Base-by-base conservation (phyloP, 768 basidiomycete genomes). In the Amylocystis lapponica region DNA sequence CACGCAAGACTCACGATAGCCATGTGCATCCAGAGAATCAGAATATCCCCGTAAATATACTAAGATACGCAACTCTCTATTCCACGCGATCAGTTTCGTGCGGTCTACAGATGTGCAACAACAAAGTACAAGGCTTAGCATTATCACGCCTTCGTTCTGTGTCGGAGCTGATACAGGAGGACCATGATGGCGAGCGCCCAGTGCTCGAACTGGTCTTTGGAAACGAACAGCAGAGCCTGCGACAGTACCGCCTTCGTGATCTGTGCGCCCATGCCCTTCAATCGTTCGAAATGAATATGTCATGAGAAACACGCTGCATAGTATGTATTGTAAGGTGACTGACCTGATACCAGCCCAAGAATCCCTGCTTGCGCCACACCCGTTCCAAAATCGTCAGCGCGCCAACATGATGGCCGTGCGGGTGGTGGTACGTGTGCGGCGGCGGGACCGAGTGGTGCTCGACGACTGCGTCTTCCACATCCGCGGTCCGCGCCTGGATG, bases 331-430 rank as follows among this genome's bases (percentile, higher is more conserved):
- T 30, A 14, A 21, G 29, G 12, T 27, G 23, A 65, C 79, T 36
- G 32, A 89, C 91, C 81, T 91, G 89, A 63, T 99, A 99, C 91
- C 91, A 95, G 21, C 96, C 96, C n/a, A 69, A 51, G 52, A 92
- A 69, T 0, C 96, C 96, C 57, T 96, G 79, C 43, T 76, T 75
- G 59, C 69, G 69, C 67, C 79, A 83, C 3, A 92, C 85, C 31
- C 79, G 70, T 3, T 65, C 58, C 32, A 99, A 74, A 25, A 97
- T 75, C 36, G 81, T 80, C 14, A 95, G 52, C 2, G 95, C 93
- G 9, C 92, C 88, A 13, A 71, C 66, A 49, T 85, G 79, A 40
- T 71, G 74, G 39, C 60, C 50, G 44, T 73, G 62, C 26, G 64
- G 52, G 53, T 74, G 73, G 46, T 76, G 77, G 45, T 59, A 64